Base-by-base conservation (phyloP, 768 basidiomycete genomes). In the Suillus brevipes region DNA sequence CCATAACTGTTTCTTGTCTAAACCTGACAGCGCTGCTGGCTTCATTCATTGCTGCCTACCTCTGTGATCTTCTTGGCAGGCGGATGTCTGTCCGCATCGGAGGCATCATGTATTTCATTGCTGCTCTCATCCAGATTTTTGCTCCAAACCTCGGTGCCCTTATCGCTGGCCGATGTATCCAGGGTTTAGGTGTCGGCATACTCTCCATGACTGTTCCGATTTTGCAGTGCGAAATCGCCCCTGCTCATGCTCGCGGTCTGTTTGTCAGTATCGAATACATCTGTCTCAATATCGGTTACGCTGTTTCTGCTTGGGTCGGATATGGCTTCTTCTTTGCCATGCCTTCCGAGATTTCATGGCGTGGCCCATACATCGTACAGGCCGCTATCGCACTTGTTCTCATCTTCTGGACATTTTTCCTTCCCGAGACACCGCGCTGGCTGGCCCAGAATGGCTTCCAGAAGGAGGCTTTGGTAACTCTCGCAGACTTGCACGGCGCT, bases 401-500 rank as follows among this genome's bases (percentile, higher is more conserved):
- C 23, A 73, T 82, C 55, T 65, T 74, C 38, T 82, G 82, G 78
- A 83, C 84, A 20, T 79, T 83, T 70, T 73, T 80, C 68, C 78
- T 85, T 45, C 84, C 83, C 2, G 82, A 85, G 65, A 83, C 83
- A 0, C 85, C 84, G 1, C 77, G 86, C 28, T 87, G 84, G 82
- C 79, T 87, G 45, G 77, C 85, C 64, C 82, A 84, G 68, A 83
- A 86, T 61, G 84, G 83, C 14, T 83, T 83, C 69, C 74, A 77
- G 28, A 71, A 77, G 49, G 85, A 87, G 69, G 86, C 83, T 1
- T 73, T 87, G 14, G 75, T 71, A 23, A 79, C 82, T 45, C 78
- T 88, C 23, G 85, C 87, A n/a, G 86, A 88, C 69, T 77, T 88
- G 20, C 86, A 88, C 64, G 84, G 81, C 0, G 72, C 68, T 0